Conservation (phyloP, 164 flowering plant genomes). For the Vitis cinerea region DNA sequence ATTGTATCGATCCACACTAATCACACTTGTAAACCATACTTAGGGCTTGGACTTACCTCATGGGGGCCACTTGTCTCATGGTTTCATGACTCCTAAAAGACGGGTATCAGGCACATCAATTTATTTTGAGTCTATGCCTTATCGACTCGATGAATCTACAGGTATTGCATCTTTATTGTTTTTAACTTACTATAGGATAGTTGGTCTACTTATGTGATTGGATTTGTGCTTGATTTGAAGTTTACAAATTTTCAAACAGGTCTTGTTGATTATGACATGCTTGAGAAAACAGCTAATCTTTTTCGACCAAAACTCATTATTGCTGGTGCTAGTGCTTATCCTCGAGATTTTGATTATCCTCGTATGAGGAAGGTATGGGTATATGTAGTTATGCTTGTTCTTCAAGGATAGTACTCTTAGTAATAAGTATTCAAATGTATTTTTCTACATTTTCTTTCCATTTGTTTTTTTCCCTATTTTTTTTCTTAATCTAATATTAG, state of each 20-base stretch:
- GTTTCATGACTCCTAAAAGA: constrained; percentile 91
- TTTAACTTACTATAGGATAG: neutral
- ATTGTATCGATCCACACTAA: constrained; percentile 1
- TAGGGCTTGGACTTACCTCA: constrained; percentile 96
- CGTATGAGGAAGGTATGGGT: constrained; percentile 85
- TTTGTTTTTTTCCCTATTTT: neutral
- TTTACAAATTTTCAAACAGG: constrained; percentile 38
- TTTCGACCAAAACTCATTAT: constrained; percentile 92
- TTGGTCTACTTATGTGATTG: neutral
- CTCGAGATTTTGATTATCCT: constrained; percentile 92
- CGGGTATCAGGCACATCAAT: constrained; percentile 91
- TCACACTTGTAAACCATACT: constrained; percentile 6
- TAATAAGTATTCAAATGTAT: neutral
- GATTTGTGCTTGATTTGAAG: neutral
- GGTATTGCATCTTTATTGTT: constrained; percentile 35
- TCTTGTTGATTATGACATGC: constrained; percentile 91
- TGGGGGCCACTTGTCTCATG: constrained; percentile 97
- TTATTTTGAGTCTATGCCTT: constrained; percentile 95
- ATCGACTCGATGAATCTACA: constrained; percentile 83
- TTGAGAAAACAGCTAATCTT: constrained; percentile 82
- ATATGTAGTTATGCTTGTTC: neutral
- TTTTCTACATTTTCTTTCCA: neutral
- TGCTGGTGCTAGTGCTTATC: constrained; percentile 97
- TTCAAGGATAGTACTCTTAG: neutral
- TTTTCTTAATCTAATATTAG: constrained; percentile 7